Evolutionary conservation across 129 eudicot species (phyloP), one percentile per base, ranked within the genome.

Genomic region (Arctium minus): DNA sequence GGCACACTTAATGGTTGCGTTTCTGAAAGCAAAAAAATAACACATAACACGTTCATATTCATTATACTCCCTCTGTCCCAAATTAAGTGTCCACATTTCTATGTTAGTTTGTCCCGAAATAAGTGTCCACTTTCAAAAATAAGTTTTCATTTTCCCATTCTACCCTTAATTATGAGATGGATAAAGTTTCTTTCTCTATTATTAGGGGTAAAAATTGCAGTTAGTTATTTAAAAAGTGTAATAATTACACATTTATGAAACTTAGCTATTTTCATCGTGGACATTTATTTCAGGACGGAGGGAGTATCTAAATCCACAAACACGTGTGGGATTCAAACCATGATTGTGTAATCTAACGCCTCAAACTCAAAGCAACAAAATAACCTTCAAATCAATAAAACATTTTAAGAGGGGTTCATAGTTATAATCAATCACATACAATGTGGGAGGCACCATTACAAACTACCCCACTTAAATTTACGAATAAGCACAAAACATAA

Each of bases 1-100:
- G 70, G 98, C 99, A 80, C 92, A 89, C 88, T 80, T 89, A 33
- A 96, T 38, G 56, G 39, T 84, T 79, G 92, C 85, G 46, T 69
- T 70, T 82, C 99, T 96, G 91, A 76, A 85, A 81, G 2, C 42
- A 50, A 87, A 79, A 53, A 50, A 5, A 62, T 33, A 73, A 53
- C 60, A 31, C 38, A 44, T 15, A 64, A 31, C 77, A 73, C 36
- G 4, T 64, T 40, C 42, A 11, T 35, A 40, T 56, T 72, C 62
- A 37, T 72, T 44, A 33, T 17, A 40, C 8, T 5, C 8, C 7
- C 3, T 33, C 36, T 33, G 36, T 33, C 36, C 36, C 36, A 33
- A 33, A 33, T 33, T 33, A 33, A 33, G 36, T 33, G 36, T 33
- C 36, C 36, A 33, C 0, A 2, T 33, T 33, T 33, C 36, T 33